A percentile compares a stretch with the other conserved stretches of the same genome.
Conservation (phyloP, 768 basidiomycete genomes). For the Lactarius quietus region DNA sequence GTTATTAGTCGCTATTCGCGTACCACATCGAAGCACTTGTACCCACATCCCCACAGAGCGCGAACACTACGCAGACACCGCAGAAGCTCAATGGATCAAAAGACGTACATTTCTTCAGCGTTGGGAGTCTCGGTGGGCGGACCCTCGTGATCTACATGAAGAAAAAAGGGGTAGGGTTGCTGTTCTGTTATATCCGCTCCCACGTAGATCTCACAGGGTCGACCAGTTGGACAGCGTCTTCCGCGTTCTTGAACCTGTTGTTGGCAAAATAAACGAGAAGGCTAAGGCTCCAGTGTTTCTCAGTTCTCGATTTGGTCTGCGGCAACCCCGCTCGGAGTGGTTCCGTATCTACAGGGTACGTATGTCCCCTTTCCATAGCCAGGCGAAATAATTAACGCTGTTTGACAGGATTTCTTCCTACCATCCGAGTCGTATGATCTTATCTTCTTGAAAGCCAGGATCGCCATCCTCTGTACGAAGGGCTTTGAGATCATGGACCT, state of each 20-base stretch:
- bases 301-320: constrained; percentile 69
- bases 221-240: constrained; percentile 82
- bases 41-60: constrained; percentile 71
- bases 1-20: constrained; percentile 72
- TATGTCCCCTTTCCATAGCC: neutral
- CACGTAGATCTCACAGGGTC: constrained; percentile 13
- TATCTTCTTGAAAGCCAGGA: constrained; percentile 89
- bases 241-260: constrained; percentile 96
- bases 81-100: constrained; percentile 88
- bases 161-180: constrained; percentile 70
- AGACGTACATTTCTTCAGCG: constrained; percentile 95
- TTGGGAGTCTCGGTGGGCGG: constrained; percentile 80
- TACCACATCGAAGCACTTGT: constrained; percentile 97
- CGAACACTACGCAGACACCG: constrained; percentile 71
- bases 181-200: constrained; percentile 23
- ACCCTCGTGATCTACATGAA: constrained; percentile 95
- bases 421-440: constrained; percentile 89
- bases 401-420: constrained; percentile 74
- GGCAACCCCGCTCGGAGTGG: constrained; percentile 86
- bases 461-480: constrained; percentile 89
- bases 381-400: neutral
- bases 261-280: constrained; percentile 80
- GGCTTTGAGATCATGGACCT: constrained; percentile 99
- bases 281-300: constrained; percentile 66
- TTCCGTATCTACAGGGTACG: constrained; percentile 82